A percentile compares a stretch with the other conserved stretches of the same genome.
These are phyloP conservation scores for Pseudocohnilembus persalinus DNA, from an alignment of 169 alveolate species.

Conservation along the genomic window DNA sequence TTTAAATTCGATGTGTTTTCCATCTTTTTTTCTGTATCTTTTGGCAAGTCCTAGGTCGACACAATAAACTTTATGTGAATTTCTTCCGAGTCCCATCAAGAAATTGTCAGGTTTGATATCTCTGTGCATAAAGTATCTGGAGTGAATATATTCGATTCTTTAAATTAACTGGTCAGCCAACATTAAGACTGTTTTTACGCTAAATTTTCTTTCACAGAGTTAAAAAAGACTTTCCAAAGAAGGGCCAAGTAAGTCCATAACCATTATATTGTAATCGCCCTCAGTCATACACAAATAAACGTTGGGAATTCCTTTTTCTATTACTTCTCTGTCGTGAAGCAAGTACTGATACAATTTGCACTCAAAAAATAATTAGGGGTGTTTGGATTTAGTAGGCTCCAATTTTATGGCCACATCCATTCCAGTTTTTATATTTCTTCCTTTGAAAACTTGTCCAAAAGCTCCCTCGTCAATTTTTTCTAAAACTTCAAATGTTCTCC, in stretches of 20 bases:
- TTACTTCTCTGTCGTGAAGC: neutral
- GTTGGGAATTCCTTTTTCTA: slow-evolving; percentile 62
- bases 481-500: neutral
- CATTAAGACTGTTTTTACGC: slow-evolving; percentile 63
- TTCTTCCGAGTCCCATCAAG: slow-evolving; percentile 64
- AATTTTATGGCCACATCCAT: slow-evolving; percentile 58
- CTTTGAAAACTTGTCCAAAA: neutral
- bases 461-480: neutral
- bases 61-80: slow-evolving; percentile 55
- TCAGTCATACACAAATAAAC: slow-evolving; percentile 75
- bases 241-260: slow-evolving; percentile 68
- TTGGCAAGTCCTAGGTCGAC: slow-evolving; percentile 83
- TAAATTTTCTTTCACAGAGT: slow-evolving; percentile 56
- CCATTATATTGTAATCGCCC: slow-evolving; percentile 64
- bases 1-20: slow-evolving; percentile 70
- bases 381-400: slow-evolving; percentile 62
- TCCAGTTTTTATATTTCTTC: slow-evolving; percentile 47
- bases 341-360: slow-evolving; percentile 46
- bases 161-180: slow-evolving; percentile 64
- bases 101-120: slow-evolving; percentile 86
- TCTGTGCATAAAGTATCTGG: slow-evolving; percentile 71
- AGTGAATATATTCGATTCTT: slow-evolving; percentile 75
- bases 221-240: slow-evolving; percentile 69
- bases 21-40: slow-evolving; percentile 62
- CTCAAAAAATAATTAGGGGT: slow-evolving; percentile 65